Evolutionary conservation across 1,284 basidiomycete species (phyloP).

Genomic region (Coniophora puteana): DNA sequence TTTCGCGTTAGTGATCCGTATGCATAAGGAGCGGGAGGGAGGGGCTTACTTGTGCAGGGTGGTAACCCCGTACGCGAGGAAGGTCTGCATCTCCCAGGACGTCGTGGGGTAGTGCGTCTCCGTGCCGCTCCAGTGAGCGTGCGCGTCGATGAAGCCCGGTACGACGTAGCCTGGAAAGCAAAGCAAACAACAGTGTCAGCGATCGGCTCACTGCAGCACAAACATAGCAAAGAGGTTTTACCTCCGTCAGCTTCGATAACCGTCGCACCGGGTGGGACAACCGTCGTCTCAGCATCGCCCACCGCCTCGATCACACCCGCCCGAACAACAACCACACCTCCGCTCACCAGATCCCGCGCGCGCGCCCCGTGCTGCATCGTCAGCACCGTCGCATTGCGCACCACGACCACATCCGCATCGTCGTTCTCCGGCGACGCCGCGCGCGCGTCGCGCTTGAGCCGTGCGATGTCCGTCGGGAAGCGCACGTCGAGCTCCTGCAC

Average conservation of each 20-base stretch:
- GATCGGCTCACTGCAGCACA: not conserved
- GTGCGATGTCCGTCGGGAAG: slow-evolving; percentile 56
- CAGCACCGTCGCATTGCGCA: slow-evolving; percentile 63
- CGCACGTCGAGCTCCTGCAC: slow-evolving; percentile 54
- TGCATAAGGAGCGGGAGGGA: not conserved
- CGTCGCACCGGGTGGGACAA: slow-evolving; percentile 41
- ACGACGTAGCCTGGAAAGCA: slow-evolving; percentile 51
- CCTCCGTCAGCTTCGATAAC: slow-evolving; percentile 60
- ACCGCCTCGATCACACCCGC: slow-evolving; percentile 55
- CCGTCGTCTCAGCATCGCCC: slow-evolving; percentile 32
- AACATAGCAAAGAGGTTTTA: slow-evolving; percentile 29
- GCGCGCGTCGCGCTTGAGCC: slow-evolving; percentile 50
- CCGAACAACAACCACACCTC: slow-evolving; percentile 47
- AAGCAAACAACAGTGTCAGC: slow-evolving; percentile 2
- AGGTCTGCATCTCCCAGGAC: slow-evolving; percentile 72
- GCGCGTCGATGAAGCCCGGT: slow-evolving; percentile 72
- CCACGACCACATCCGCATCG: slow-evolving; percentile 46
- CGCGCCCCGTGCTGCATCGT: slow-evolving; percentile 49
- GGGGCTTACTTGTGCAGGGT: slow-evolving; percentile 66
- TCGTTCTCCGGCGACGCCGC: slow-evolving; percentile 15
- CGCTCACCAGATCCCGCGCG: slow-evolving; percentile 40
- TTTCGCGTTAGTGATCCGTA: not conserved
- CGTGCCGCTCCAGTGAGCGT: slow-evolving; percentile 68
- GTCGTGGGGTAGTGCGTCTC: slow-evolving; percentile 48
- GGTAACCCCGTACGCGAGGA: slow-evolving; percentile 75